These are phyloP conservation scores for Rubroshorea leprosula DNA, from an alignment of 345 rosid genomes.

Conservation along the genomic window DNA sequence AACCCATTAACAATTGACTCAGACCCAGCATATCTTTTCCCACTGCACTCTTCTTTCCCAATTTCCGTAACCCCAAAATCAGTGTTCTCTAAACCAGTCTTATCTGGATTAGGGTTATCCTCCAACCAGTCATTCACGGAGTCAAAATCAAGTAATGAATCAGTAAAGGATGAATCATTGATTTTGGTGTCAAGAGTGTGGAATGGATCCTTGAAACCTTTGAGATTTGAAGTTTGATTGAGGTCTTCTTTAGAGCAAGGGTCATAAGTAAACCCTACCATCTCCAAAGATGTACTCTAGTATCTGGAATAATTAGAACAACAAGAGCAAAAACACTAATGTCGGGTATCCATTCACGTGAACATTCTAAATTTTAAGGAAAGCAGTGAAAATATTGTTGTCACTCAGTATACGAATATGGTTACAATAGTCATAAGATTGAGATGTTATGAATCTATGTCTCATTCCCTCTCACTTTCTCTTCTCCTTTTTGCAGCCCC, in stretches of 20 bases:
- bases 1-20: too few species aligned
- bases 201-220: neutral
- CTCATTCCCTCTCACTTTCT: too few species aligned
- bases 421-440: too few species aligned
- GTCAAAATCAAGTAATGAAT: conserved; percentile 22
- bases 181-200: conserved; percentile 21
- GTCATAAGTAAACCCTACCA: neutral
- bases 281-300: too few species aligned
- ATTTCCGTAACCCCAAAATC: conserved; percentile 32
- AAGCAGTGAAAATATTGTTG: too few species aligned
- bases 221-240: conserved; percentile 1
- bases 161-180: neutral
- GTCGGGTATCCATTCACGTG: too few species aligned
- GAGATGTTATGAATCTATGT: too few species aligned
- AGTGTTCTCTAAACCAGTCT: conserved; percentile 28
- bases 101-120: conserved; percentile 24
- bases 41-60: conserved; percentile 22
- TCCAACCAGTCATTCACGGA: conserved; percentile 46
- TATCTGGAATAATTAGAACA: too few species aligned
- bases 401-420: too few species aligned
- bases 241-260: neutral
- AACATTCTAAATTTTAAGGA: too few species aligned
- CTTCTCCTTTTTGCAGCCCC: too few species aligned
- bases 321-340: too few species aligned
- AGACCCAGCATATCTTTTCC: conserved; percentile 11